Evolutionary conservation across 225 moss, liverwort and hornwort species (phyloP).

Genomic region (Climacium dendroides): DNA sequence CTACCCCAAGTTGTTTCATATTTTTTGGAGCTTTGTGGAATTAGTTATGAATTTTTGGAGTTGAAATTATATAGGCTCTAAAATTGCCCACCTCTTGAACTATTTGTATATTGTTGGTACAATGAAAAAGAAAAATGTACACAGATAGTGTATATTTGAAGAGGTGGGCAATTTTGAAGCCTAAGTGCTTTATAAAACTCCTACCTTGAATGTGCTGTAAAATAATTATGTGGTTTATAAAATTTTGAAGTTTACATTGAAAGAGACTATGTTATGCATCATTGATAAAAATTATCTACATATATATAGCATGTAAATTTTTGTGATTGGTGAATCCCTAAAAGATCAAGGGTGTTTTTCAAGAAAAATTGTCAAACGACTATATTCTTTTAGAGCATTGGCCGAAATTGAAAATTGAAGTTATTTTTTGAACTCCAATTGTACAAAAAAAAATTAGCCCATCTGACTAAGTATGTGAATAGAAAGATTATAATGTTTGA

Average conservation of each 20-base stretch:
- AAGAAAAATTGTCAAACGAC: too few relatives aligned
- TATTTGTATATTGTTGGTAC: too few relatives aligned
- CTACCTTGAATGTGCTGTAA: neutral
- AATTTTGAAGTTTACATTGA: neutral
- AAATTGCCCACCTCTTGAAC: too few relatives aligned
- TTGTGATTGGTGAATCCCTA: neutral
- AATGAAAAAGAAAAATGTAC: too few relatives aligned
- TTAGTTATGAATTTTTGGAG: too few relatives aligned
- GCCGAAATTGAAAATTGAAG: neutral
- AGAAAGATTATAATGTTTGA: neutral
- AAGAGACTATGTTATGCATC: neutral
- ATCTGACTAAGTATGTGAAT: neutral
- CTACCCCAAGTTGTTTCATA: too few relatives aligned
- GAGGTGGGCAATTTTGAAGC: too few relatives aligned
- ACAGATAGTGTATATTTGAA: too few relatives aligned
- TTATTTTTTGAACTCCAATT: neutral
- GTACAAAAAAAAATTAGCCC: accelerated
- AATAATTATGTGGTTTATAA: neutral
- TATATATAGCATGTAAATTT: neutral
- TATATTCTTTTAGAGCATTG: neutral
- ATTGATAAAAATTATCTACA: neutral
- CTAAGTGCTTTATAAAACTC: too few relatives aligned
- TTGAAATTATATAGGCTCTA: too few relatives aligned
- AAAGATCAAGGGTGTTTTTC: accelerated
- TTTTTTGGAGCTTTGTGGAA: too few relatives aligned